Evolutionary conservation across 2,329 filamentous ascomycete genomes (phyloP).

Genomic region (Iodosphaeria phyllophila): DNA sequence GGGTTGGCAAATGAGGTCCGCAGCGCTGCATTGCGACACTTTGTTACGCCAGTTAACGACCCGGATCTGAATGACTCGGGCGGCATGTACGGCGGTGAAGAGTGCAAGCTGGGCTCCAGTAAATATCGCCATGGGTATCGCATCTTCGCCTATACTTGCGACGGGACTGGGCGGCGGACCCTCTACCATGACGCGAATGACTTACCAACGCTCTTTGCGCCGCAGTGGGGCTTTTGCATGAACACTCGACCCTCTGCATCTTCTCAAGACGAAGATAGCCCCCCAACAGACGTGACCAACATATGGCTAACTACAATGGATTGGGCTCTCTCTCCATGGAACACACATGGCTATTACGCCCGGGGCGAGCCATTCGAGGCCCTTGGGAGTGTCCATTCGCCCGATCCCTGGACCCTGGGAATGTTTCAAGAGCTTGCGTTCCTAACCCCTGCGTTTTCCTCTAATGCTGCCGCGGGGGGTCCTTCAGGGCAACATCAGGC

Average conservation of each 20-base stretch:
- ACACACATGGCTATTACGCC: slow-evolving; percentile 3
- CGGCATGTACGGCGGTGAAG: no score
- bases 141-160: slow-evolving; percentile 5
- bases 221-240: slow-evolving; percentile 4
- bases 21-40: slow-evolving; percentile 1
- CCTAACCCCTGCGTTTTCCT: no score
- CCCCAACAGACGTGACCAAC: not conserved
- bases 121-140: not conserved
- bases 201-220: slow-evolving; percentile 6
- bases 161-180: not conserved
- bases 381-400: slow-evolving; percentile 5
- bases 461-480: no score
- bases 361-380: slow-evolving; percentile 4
- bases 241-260: no score
- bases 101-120: no score
- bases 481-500: no score
- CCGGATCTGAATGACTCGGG: no score
- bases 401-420: slow-evolving; percentile 6
- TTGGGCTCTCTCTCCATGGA: slow-evolving; percentile 5
- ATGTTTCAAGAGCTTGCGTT: slow-evolving; percentile 7
- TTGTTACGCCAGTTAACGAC: not conserved
- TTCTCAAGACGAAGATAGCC: no score
- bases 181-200: slow-evolving; percentile 8
- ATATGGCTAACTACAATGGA: slow-evolving; percentile 6
- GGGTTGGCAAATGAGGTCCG: not conserved